These are phyloP conservation scores for Ceratobasidium papillatum DNA, from an alignment of 1,284 basidiomycete species.

Conservation along the genomic window DNA sequence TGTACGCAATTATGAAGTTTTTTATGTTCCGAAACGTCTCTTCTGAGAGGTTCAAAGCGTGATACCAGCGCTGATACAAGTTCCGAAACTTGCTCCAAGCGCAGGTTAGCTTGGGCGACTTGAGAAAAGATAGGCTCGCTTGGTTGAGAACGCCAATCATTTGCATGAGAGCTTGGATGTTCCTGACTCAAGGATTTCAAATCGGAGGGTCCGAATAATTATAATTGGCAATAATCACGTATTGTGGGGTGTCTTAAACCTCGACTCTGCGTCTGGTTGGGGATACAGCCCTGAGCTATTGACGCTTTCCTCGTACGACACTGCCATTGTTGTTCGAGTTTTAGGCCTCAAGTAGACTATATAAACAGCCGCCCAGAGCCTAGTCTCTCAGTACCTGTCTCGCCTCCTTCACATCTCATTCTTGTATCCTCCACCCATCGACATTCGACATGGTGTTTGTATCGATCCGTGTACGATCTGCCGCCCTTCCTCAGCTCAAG, in stretches of 20 bases:
- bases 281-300: constrained; percentile 11
- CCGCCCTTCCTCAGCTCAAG: constrained; percentile 15
- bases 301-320: constrained; percentile 17
- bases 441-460: constrained; percentile 25
- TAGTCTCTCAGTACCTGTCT: not conserved
- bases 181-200: not conserved
- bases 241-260: constrained; percentile 14
- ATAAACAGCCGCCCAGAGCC: not conserved
- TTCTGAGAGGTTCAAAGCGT: not conserved
- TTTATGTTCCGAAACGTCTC: not conserved
- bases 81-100: constrained; percentile 6
- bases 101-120: not conserved
- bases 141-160: not conserved
- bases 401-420: constrained; percentile 2
- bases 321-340: constrained; percentile 18
- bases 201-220: not conserved
- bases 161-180: not conserved
- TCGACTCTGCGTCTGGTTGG: not conserved
- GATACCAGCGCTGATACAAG: too few relatives aligned
- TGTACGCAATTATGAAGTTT: not conserved
- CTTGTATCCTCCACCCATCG: constrained; percentile 16
- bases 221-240: constrained; percentile 19
- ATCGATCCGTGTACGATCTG: constrained; percentile 27
- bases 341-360: constrained; percentile 6
- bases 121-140: not conserved